Conservation (phyloP, 495 filamentous ascomycete species). For the Delitschia confertaspora region DNA sequence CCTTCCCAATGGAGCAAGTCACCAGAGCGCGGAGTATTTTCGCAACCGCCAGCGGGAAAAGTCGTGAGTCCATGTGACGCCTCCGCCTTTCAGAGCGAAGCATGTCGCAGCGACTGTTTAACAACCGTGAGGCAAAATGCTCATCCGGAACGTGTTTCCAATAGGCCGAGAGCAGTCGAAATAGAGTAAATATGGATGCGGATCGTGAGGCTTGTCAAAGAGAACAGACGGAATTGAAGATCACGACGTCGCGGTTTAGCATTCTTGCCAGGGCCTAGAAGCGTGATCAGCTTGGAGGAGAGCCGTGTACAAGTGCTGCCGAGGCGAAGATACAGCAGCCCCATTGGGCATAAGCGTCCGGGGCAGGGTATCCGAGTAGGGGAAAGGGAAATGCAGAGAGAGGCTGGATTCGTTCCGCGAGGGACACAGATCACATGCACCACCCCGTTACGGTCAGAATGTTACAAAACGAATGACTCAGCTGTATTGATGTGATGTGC, state of each 20-base stretch:
- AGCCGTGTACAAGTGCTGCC: constrained; percentile 7
- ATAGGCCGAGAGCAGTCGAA: no score
- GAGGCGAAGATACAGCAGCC: constrained; percentile 3
- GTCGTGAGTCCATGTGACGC: constrained; percentile 22
- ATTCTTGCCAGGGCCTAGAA: not conserved
- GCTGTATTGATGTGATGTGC: constrained; percentile 6
- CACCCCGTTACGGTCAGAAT: not conserved
- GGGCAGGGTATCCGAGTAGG: constrained; percentile 4
- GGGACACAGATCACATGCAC: constrained; percentile 1
- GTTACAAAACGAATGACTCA: constrained; percentile 16
- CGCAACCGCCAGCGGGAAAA: constrained; percentile 11
- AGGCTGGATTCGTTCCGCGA: not conserved
- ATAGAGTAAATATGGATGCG: no score
- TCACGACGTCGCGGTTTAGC: not conserved
- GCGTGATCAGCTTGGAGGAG: not conserved
- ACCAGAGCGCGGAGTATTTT: constrained; percentile 16
- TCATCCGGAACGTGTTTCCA: no score
- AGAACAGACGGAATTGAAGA: no score
- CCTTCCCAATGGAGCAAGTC: constrained; percentile 23
- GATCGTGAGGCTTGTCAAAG: no score
- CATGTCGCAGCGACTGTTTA: constrained; percentile 16
- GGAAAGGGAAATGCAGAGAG: not conserved
- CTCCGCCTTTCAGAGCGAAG: constrained; percentile 2
- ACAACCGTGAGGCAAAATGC: no score
- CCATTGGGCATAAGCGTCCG: constrained; percentile 3